phyloP scores from a whole-genome alignment of 2,329 filamentous ascomycete species.

The Thielaviopsis euricoi region DNA sequence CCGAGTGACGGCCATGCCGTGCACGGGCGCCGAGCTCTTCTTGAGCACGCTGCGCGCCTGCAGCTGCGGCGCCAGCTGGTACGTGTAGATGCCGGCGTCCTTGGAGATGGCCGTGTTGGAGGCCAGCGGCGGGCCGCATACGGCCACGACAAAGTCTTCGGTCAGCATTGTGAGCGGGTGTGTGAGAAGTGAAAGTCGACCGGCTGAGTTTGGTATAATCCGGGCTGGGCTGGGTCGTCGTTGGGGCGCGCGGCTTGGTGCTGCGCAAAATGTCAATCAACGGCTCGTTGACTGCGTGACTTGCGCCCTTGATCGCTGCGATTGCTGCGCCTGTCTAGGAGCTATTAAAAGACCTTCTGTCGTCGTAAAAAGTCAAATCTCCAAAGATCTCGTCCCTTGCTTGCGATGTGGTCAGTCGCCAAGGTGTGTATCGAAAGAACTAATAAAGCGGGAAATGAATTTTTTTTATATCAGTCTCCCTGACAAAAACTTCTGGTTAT shows the following conservation, averaged over 20 bases:
- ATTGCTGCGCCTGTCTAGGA: neutral
- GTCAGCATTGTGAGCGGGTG: constrained; percentile 31
- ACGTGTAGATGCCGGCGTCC: constrained; percentile 75
- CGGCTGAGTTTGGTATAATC: neutral
- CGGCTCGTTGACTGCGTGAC: neutral
- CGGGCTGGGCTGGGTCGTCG: neutral
- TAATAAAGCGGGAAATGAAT: no score
- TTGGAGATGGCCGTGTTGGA: constrained; percentile 50
- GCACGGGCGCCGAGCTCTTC: constrained; percentile 69
- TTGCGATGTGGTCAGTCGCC: no score
- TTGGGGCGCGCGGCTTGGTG: no score
- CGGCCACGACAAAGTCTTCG: constrained; percentile 42
- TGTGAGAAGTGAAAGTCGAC: neutral
- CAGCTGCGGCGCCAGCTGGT: constrained; percentile 63
- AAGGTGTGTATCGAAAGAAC: no score
- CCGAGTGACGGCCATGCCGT: constrained; percentile 63
- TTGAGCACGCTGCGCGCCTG: constrained; percentile 69
- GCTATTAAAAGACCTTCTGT: neutral
- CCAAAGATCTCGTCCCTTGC: no score
- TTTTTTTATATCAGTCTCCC: no score
- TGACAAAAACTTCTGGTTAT: no score
- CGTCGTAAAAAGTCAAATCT: no score
- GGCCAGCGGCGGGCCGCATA: constrained; percentile 39
- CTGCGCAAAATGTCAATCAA: neutral
- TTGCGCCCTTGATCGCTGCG: neutral